Conservation (phyloP, 805 yeast species). For the Candida namnaoensis region DNA sequence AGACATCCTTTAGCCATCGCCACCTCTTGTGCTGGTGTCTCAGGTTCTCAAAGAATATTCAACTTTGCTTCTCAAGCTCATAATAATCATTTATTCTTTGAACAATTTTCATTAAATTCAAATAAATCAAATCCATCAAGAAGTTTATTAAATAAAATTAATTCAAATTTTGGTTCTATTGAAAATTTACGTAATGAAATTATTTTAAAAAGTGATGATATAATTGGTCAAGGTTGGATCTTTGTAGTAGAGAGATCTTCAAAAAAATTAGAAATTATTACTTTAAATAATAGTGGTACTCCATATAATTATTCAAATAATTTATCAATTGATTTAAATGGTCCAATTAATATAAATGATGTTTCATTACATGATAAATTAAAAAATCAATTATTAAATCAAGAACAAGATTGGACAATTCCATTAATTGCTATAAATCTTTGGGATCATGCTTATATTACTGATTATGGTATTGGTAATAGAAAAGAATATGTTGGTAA, state of each 20-base stretch:
- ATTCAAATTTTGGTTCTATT: conserved; percentile 27
- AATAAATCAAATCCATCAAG: conserved; percentile 16
- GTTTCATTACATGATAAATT: conserved; percentile 35
- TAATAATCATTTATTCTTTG: conserved; percentile 84
- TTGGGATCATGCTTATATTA: conserved; percentile 85
- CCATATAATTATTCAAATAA: conserved; percentile 64
- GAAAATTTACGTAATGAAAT: conserved; percentile 7
- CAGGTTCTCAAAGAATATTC: conserved; percentile 61
- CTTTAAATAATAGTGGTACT: conserved; percentile 67
- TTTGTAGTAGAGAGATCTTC: conserved; percentile 60
- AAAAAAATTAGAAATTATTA: conserved; percentile 45
- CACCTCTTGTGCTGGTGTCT: conserved; percentile 55
- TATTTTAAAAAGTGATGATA: conserved; percentile 13
- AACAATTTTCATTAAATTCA: conserved; percentile 34
- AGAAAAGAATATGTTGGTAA: conserved; percentile 63
- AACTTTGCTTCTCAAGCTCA: conserved; percentile 87
- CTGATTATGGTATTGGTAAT: conserved; percentile 77
- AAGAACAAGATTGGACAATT: conserved; percentile 51
- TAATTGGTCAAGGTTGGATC: conserved; percentile 64
- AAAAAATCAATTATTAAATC: conserved; percentile 28
- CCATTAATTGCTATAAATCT: conserved; percentile 73
- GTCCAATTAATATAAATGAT: conserved; percentile 52
- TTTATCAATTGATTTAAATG: conserved; percentile 70
- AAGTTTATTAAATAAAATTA: conserved; percentile 24
- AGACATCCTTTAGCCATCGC: conserved; percentile 66